Conservation (phyloP, 108 stramenopile genomes). For the Fragilaria radians region DNA sequence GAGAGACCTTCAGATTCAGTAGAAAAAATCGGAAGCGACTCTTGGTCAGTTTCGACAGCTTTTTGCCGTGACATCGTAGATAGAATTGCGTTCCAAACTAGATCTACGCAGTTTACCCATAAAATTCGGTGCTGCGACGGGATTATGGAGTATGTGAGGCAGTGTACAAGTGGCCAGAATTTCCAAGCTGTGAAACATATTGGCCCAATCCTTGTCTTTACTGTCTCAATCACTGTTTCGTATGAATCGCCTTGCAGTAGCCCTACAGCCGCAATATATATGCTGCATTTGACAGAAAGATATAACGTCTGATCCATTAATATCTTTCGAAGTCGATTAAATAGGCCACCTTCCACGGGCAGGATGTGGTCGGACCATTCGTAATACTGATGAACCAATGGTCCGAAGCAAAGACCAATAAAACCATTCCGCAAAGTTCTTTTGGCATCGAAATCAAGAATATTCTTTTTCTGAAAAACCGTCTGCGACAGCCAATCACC, state of each 20-base stretch:
- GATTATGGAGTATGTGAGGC: constrained; percentile 78
- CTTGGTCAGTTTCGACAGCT: constrained; percentile 5
- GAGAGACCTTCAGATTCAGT: neutral
- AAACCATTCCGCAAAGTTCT: constrained; percentile 86
- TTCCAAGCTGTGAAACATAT: constrained; percentile 91
- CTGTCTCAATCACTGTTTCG: constrained; percentile 48
- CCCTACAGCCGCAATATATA: constrained; percentile 83
- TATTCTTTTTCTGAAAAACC: constrained; percentile 66
- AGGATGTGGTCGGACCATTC: constrained; percentile 88
- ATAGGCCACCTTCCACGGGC: constrained; percentile 76
- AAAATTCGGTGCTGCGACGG: constrained; percentile 89
- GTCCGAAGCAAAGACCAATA: constrained; percentile 91
- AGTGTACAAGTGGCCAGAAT: constrained; percentile 94
- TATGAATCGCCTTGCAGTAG: constrained; percentile 64
- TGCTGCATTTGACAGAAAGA: constrained; percentile 80
- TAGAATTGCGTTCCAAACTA: constrained; percentile 87
- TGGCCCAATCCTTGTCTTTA: constrained; percentile 65
- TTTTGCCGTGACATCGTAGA: constrained; percentile 52
- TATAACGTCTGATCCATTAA: constrained; percentile 94
- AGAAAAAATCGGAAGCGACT: neutral
- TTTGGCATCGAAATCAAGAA: constrained; percentile 81
- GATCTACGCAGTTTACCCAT: constrained; percentile 90
- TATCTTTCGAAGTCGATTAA: constrained; percentile 86
- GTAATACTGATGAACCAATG: constrained; percentile 91
- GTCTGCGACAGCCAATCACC: constrained; percentile 95